A percentile compares a stretch with the other conserved stretches of the same genome.
phyloP scores from a whole-genome alignment of 2,329 filamentous ascomycete genomes.

The Aspergillus arachidicola region DNA sequence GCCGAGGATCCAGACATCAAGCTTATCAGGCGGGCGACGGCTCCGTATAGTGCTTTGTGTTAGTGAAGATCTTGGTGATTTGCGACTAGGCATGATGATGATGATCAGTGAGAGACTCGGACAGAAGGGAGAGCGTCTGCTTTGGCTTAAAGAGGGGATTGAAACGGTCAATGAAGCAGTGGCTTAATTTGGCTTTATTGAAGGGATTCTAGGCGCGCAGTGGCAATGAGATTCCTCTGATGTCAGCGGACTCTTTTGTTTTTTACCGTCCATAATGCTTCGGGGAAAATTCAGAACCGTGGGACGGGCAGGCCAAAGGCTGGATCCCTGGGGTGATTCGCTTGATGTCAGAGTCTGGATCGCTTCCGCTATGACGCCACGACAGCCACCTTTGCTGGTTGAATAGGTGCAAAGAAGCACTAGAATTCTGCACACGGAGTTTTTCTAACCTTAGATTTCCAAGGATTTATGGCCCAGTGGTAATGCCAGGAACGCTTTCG shows the following conservation, averaged over 20 bases:
- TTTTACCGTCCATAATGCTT: too few species aligned
- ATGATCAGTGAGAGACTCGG: background rate
- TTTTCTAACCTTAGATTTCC: background rate
- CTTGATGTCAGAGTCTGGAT: slow-evolving; percentile 3
- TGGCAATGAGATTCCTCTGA: background rate
- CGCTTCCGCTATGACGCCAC: background rate
- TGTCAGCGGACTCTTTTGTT: background rate
- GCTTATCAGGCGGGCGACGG: slow-evolving; percentile 27
- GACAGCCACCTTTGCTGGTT: background rate
- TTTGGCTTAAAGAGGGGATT: background rate
- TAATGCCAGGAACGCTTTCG: background rate
- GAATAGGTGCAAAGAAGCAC: background rate
- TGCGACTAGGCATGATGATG: background rate
- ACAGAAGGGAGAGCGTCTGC: background rate
- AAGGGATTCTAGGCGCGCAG: background rate
- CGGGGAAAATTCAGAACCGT: background rate
- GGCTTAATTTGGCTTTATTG: background rate
- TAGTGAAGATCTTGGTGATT: background rate
- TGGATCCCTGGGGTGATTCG: background rate
- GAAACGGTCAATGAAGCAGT: background rate
- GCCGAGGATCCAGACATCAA: slow-evolving; percentile 40
- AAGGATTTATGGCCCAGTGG: background rate
- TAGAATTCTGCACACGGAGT: background rate
- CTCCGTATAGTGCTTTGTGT: background rate
- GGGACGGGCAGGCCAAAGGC: background rate